Percentiles rank a stretch among this genome's conserved stretches.
phyloP scores from a whole-genome alignment of 2,329 filamentous ascomycete genomes.

The Xylariaceae sp. region DNA sequence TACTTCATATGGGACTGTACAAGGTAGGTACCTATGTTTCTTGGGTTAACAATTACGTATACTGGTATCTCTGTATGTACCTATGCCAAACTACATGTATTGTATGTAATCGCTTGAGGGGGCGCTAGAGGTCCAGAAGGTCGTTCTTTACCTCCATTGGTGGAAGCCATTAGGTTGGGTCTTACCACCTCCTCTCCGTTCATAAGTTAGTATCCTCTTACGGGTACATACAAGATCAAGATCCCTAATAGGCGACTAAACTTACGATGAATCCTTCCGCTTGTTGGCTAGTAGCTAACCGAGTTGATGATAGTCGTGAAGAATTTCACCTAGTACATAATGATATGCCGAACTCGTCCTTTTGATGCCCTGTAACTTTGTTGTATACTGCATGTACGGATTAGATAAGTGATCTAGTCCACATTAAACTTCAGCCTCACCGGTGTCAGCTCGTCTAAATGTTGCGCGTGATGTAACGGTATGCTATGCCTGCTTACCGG shows the following conservation, averaged over 20 bases:
- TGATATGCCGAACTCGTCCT: too few species aligned
- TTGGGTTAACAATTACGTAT: background rate
- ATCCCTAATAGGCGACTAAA: background rate
- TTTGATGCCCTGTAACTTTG: background rate
- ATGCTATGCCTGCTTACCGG: constrained; percentile 4
- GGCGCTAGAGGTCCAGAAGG: constrained; percentile 24
- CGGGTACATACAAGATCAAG: too few species aligned
- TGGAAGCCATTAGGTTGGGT: background rate
- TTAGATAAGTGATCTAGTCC: background rate
- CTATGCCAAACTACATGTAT: too few species aligned
- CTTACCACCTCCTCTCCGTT: too few species aligned
- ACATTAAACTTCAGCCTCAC: constrained; percentile 24
- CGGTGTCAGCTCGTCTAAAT: constrained; percentile 6
- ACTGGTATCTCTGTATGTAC: too few species aligned
- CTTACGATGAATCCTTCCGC: background rate
- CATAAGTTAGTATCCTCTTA: background rate
- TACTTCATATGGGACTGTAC: too few species aligned
- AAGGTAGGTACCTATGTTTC: too few species aligned
- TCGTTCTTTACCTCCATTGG: constrained; percentile 16
- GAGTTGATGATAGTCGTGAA: too few species aligned
- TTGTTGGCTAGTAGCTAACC: background rate
- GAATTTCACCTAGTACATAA: too few species aligned
- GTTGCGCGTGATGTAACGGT: constrained; percentile 10
- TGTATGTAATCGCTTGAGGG: too few species aligned
- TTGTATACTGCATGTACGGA: background rate